Evolutionary conservation across 2,329 filamentous ascomycete species (phyloP), one percentile per base, ranked within the genome.

Genomic region (Botrytis hyacinthi): DNA sequence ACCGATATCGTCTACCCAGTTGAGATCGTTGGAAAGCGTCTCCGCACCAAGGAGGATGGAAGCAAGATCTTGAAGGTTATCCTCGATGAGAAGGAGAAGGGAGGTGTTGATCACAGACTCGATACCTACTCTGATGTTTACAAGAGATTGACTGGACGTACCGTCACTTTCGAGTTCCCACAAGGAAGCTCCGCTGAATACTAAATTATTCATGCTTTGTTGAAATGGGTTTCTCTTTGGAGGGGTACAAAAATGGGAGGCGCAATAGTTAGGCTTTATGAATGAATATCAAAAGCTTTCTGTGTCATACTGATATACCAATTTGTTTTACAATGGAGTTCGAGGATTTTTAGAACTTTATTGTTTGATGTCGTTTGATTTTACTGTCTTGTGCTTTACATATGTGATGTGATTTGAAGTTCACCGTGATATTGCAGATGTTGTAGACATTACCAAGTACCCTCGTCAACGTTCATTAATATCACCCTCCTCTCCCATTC

Each of bases 81-180:
- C 84, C 91, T 99, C 76, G 96, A 99, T 86, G 96, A 98, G 93
- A 99, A 99, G 94, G 96, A 99, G 93, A 93, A 95, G 82, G 95
- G 95, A 83, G 94, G 95, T 85, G 95, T 99, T 82, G 96, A 99
- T 90, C 98, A 98, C 93, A 91, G 96, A 85, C 93, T 99, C 82
- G 96, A 99, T 87, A 98, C 95, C 85, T 99, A 99, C 91, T 93
- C 94, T 79, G 96, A 99, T 91, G 96, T 99, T 84, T 99, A 99
- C 93, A 94, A 94, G 87, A 92, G 94, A 83, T 89, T 99, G 84
- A 99, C 96, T 77, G 96, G 96, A 86, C 96, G 97, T 87, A 91
- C 91, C 84, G 96, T 98, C 84, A 91, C 91, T 86, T 99, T 99
- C 84, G 96, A 99, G 91, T 99, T 99, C 91, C 96, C 96, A 82